Evolutionary conservation across 129 eudicot genomes (phyloP).

Genomic region (Flaveria trinervia): DNA sequence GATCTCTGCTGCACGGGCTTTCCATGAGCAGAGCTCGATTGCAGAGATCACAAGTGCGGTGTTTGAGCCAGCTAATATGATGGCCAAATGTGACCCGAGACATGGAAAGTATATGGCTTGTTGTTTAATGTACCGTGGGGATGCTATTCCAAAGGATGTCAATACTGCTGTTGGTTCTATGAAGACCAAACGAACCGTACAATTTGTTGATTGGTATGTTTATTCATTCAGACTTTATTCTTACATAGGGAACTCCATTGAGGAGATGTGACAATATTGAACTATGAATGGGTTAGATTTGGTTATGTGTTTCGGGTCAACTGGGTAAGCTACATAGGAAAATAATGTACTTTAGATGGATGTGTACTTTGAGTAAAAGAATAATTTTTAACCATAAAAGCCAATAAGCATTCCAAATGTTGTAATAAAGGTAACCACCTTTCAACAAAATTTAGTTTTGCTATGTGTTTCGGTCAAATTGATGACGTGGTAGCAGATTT

Average conservation of each 20-base stretch:
- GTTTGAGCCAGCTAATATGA: conserved; percentile 81
- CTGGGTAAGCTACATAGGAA: too few relatives aligned
- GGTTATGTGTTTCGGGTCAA: conserved; percentile 3
- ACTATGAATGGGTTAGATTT: not conserved
- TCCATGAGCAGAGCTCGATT: conserved; percentile 72
- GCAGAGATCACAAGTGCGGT: conserved; percentile 79
- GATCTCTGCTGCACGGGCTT: conserved; percentile 75
- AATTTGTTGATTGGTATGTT: conserved; percentile 85
- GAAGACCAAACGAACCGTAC: conserved; percentile 73
- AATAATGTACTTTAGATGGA: not conserved
- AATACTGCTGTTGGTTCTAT: conserved; percentile 73
- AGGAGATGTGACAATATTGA: not conserved
- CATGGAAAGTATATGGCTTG: conserved; percentile 92
- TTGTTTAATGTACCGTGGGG: conserved; percentile 85
- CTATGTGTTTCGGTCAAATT: not conserved
- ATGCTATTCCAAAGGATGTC: conserved; percentile 88
- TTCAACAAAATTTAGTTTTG: not conserved
- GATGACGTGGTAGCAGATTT: not conserved
- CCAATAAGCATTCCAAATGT: not conserved
- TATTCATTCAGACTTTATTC: not conserved
- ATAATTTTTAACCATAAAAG: not conserved
- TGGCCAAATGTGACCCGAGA: conserved; percentile 91
- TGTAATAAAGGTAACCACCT: not conserved
- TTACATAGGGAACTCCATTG: not conserved
- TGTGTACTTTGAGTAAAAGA: not conserved